These are phyloP conservation scores for Mortierella sp. DNA, from an alignment of 371 early-diverging fungal genomes.

Conservation along the genomic window DNA sequence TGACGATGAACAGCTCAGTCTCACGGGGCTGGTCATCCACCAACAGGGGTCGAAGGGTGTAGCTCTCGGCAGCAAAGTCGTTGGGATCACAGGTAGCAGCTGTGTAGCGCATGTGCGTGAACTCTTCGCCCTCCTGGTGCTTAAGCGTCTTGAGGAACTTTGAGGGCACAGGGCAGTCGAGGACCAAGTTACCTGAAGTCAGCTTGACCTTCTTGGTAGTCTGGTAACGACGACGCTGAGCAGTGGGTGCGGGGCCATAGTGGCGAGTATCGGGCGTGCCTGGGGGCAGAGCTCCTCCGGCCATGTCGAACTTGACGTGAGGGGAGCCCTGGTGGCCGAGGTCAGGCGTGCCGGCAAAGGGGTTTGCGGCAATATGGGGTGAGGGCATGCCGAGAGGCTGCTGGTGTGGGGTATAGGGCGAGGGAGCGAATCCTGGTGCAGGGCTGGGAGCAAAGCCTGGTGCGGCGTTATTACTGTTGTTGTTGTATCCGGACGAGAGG, in stretches of 20 bases:
- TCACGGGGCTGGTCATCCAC: conserved; percentile 62
- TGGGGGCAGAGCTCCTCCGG: conserved; percentile 29
- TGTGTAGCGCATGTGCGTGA: conserved; percentile 72
- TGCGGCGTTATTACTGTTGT: conserved; percentile 18
- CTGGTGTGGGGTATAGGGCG: conserved; percentile 57
- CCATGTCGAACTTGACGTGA: conserved; percentile 44
- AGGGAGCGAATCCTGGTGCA: conserved; percentile 47
- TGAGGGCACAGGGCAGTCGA: conserved; percentile 69
- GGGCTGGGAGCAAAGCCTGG: conserved; percentile 39
- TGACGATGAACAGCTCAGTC: conserved; percentile 78
- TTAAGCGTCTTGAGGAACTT: conserved; percentile 62
- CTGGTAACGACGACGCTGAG: conserved; percentile 52
- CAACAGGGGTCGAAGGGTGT: conserved; percentile 68
- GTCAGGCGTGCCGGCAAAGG: conserved; percentile 38
- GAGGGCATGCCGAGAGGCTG: conserved; percentile 42
- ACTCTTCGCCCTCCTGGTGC: conserved; percentile 64
- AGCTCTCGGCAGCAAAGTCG: conserved; percentile 72
- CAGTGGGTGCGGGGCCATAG: conserved; percentile 52
- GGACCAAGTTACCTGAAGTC: conserved; percentile 66
- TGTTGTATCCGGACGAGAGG: conserved; percentile 50
- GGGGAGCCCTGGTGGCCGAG: conserved; percentile 20
- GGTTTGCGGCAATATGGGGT: conserved; percentile 35
- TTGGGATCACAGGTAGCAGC: conserved; percentile 77
- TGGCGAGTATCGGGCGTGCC: conserved; percentile 50
- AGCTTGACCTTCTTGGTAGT: conserved; percentile 62